Conservation (phyloP, 2,329 filamentous ascomycete species). For the Paraphaeosphaeria minitans region DNA sequence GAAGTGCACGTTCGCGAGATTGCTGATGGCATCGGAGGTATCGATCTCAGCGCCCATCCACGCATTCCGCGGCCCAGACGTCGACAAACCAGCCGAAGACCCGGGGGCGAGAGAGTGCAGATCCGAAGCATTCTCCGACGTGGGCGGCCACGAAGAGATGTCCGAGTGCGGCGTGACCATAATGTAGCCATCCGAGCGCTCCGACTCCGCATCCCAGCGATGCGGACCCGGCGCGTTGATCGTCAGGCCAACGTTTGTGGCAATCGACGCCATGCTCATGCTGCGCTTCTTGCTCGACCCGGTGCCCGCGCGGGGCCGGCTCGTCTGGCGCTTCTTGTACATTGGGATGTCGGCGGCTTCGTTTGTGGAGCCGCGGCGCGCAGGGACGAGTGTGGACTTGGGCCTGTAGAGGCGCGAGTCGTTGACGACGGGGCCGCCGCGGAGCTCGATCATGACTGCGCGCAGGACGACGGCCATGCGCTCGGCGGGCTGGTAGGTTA, state of each 20-base stretch:
- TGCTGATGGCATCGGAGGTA: conserved; percentile 25
- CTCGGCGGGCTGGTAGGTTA: conserved; percentile 59
- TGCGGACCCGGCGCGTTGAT: conserved; percentile 26
- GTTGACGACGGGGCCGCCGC: conserved; percentile 23
- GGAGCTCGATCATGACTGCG: conserved; percentile 58
- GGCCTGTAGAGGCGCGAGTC: conserved; percentile 34
- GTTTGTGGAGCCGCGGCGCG: conserved; percentile 35
- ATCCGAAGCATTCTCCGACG: conserved; percentile 19
- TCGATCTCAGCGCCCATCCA: conserved; percentile 40
- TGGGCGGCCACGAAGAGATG: conserved; percentile 27
- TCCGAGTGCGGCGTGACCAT: conserved; percentile 39
- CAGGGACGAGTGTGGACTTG: conserved; percentile 33
- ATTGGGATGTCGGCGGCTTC: conserved; percentile 25
- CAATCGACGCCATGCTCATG: conserved; percentile 24
- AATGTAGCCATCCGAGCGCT: conserved; percentile 31
- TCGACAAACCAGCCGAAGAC: conserved; percentile 15
- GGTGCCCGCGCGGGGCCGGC: conserved; percentile 27
- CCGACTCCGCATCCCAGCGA: conserved; percentile 23
- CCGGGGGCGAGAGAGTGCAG: conserved; percentile 19
- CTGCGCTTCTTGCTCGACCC: conserved; percentile 22
- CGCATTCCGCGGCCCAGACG: conserved; percentile 16
- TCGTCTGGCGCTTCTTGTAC: conserved; percentile 40
- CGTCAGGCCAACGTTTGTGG: conserved; percentile 19
- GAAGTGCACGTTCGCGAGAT: conserved; percentile 41
- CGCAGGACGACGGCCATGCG: conserved; percentile 60